A percentile compares a stretch with the other conserved stretches of the same genome.
phyloP scores from a whole-genome alignment of 495 filamentous ascomycete species.

The Hypoxylon intermedium region DNA sequence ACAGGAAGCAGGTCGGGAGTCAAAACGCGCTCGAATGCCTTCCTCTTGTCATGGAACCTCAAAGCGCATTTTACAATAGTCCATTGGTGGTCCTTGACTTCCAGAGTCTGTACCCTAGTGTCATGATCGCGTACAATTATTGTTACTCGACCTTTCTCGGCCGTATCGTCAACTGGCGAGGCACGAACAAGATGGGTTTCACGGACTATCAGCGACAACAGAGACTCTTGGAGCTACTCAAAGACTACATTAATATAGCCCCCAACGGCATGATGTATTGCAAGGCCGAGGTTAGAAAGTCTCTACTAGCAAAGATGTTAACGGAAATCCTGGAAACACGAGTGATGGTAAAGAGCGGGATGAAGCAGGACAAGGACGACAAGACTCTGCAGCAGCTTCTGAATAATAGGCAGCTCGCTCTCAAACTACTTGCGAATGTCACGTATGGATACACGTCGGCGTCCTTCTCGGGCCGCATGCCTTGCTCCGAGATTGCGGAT shows the following conservation, averaged over 20 bases:
- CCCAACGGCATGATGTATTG: constrained; percentile 97
- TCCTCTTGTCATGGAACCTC: constrained; percentile 96
- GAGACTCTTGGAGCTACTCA: constrained; percentile 76
- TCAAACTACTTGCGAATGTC: constrained; percentile 98
- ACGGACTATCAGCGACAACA: constrained; percentile 78
- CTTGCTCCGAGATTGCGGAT: constrained; percentile 96
- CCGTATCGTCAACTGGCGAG: constrained; percentile 81
- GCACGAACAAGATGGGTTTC: constrained; percentile 94
- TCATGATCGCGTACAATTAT: constrained; percentile 99
- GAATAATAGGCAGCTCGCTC: constrained; percentile 90
- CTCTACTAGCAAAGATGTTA: constrained; percentile 93
- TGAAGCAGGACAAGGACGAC: constrained; percentile 94
- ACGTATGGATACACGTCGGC: constrained; percentile 98
- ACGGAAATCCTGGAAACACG: constrained; percentile 94
- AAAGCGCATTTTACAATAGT: constrained; percentile 90
- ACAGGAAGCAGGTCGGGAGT: constrained; percentile 85
- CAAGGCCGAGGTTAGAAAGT: constrained; percentile 84
- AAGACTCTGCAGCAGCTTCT: constrained; percentile 83
- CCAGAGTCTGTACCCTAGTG: constrained; percentile 92
- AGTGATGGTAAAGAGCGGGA: constrained; percentile 97
- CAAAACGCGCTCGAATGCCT: constrained; percentile 96
- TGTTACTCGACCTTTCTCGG: constrained; percentile 98
- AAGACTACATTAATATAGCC: constrained; percentile 88
- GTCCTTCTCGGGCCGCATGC: constrained; percentile 95
- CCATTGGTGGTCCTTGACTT: constrained; percentile 94